Evolutionary conservation across 2,329 filamentous ascomycete species (phyloP).

Genomic region (Ophiostoma novo-ulmi): DNA sequence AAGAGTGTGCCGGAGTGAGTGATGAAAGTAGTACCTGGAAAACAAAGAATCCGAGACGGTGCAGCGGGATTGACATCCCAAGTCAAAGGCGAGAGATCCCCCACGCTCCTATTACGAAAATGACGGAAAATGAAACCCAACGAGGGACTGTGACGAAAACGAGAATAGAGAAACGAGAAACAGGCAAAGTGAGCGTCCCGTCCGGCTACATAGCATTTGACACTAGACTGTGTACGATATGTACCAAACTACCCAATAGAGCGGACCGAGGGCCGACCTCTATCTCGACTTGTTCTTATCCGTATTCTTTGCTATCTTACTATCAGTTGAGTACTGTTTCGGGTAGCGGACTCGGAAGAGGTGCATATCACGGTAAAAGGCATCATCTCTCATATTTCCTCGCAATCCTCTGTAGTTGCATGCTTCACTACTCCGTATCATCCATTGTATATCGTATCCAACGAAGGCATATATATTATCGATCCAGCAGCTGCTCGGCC

Average conservation of each 20-base stretch:
- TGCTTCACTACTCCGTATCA: not conserved
- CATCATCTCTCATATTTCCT: not conserved
- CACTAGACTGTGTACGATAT: not conserved
- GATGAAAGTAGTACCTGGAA: not conserved
- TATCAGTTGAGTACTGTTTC: not conserved
- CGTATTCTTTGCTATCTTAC: not conserved
- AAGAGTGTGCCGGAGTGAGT: not conserved
- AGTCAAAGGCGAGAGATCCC: not conserved
- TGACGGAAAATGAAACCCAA: not conserved
- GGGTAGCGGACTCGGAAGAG: not conserved
- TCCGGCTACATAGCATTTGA: not conserved
- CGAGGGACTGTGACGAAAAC: not conserved
- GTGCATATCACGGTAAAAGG: not conserved
- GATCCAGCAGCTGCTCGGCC: too few species aligned
- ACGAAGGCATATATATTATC: not conserved
- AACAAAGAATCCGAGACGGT: not conserved
- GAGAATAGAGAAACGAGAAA: not conserved
- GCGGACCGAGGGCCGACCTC: not conserved
- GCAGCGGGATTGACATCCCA: not conserved
- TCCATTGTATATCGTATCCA: not conserved
- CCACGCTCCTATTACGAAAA: slow-evolving; percentile 1
- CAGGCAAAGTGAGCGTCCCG: not conserved
- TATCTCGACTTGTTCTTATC: not conserved
- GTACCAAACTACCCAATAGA: not conserved
- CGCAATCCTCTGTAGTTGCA: not conserved